These are phyloP conservation scores for Eutrema heterophyllum DNA, from an alignment of 345 rosid species.

Conservation along the genomic window DNA sequence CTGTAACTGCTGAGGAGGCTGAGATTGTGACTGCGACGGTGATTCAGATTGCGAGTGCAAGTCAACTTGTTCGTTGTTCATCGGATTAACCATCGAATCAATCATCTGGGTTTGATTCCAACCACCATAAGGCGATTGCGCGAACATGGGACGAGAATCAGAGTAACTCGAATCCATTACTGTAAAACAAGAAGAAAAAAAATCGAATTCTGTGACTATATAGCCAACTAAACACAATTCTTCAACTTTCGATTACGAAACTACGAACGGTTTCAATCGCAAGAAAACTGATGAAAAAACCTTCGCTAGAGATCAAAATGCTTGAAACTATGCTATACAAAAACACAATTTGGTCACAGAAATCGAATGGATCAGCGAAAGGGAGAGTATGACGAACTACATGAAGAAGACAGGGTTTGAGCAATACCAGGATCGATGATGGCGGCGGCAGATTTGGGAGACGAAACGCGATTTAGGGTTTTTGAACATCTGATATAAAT, in stretches of 20 bases:
- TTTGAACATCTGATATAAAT: conserved; percentile 27
- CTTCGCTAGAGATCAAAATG: conserved; percentile 22
- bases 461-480: conserved; percentile 26
- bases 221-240: not conserved
- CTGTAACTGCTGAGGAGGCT: conserved; percentile 32
- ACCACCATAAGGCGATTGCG: conserved; percentile 41
- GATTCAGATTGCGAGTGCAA: conserved; percentile 36
- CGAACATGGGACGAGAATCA: conserved; percentile 42
- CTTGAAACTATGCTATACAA: conserved; percentile 7
- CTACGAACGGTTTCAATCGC: not conserved
- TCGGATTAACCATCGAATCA: conserved; percentile 20
- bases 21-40: conserved; percentile 5
- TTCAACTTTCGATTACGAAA: not conserved
- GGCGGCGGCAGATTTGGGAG: conserved; percentile 33
- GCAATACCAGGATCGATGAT: conserved; percentile 25
- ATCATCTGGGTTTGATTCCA: conserved; percentile 50
- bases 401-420: not conserved
- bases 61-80: conserved; percentile 45
- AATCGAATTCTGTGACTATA: not conserved
- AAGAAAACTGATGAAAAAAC: not conserved
- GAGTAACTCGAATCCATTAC: conserved; percentile 49
- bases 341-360: not conserved
- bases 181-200: not conserved
- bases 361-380: conserved; percentile 2
- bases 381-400: not conserved